Conservation (phyloP, 2,329 filamentous ascomycete species). For the Neonectria neomacrospora region DNA sequence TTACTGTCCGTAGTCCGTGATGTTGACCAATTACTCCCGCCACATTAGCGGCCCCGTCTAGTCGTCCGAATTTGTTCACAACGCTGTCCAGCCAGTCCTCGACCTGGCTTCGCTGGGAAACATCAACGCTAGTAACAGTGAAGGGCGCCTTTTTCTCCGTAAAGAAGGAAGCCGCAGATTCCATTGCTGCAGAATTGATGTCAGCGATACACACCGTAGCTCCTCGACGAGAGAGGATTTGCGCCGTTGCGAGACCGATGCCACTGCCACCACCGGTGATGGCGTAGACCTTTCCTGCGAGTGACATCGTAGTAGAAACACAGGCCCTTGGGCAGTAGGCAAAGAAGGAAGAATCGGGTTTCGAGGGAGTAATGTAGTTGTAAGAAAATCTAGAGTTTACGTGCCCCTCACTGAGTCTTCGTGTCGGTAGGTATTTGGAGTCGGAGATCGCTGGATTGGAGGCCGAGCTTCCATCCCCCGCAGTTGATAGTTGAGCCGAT, state of each 20-base stretch:
- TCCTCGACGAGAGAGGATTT: conserved; percentile 50
- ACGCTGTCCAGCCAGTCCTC: conserved; percentile 61
- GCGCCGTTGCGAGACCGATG: conserved; percentile 56
- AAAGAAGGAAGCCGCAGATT: conserved; percentile 48
- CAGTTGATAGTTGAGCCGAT: conserved; percentile 25
- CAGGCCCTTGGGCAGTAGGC: not conserved
- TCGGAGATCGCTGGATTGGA: conserved; percentile 18
- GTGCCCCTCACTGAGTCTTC: not conserved
- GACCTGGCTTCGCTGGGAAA: conserved; percentile 59
- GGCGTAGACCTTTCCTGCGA: conserved; percentile 52
- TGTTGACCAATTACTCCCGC: conserved; percentile 63
- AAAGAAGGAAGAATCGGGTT: not conserved
- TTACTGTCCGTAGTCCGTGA: conserved; percentile 53
- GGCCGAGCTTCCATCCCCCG: conserved; percentile 26
- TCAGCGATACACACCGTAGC: conserved; percentile 55
- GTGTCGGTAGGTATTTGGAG: not conserved
- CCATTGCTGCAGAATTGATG: conserved; percentile 46
- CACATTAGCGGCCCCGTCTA: conserved; percentile 66
- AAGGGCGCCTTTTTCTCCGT: conserved; percentile 40
- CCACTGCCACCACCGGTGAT: conserved; percentile 57
- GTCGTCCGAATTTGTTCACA: conserved; percentile 60
- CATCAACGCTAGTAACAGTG: conserved; percentile 58
- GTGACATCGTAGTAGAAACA: conserved; percentile 40
- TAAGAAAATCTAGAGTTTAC: not conserved
- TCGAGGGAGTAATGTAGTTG: not conserved